Conservation (phyloP, 805 yeast genomes). For the Metschnikowia reukaufii region DNA sequence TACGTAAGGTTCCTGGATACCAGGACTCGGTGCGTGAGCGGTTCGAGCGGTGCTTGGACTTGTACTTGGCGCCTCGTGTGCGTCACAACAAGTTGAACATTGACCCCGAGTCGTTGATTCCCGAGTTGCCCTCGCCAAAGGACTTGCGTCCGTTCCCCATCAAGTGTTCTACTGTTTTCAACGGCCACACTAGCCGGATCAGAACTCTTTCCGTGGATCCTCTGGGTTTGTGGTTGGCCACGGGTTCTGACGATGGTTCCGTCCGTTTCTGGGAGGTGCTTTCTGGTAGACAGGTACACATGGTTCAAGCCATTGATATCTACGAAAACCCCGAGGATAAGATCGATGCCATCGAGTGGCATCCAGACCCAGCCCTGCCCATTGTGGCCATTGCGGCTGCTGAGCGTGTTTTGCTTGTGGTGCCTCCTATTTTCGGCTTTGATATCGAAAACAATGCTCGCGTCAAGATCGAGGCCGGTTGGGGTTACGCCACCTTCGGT, state of each 20-base stretch:
- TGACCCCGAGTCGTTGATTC: conserved; percentile 94
- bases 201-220: conserved; percentile 86
- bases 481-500: conserved; percentile 77
- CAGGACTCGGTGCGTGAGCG: conserved; percentile 81
- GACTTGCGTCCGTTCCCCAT: conserved; percentile 97
- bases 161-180: conserved; percentile 75
- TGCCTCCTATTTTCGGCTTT: conserved; percentile 90
- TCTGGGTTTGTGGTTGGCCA: conserved; percentile 90
- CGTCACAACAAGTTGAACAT: conserved; percentile 87
- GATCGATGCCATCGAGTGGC: conserved; percentile 84
- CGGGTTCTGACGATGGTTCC: conserved; percentile 96
- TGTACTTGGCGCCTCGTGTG: conserved; percentile 94
- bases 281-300: conserved; percentile 91
- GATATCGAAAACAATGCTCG: conserved; percentile 81
- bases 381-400: conserved; percentile 83
- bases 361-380: conserved; percentile 74
- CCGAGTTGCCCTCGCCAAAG: conserved; percentile 94
- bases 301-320: conserved; percentile 50
- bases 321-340: conserved; percentile 67
- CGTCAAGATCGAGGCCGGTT: conserved; percentile 81
- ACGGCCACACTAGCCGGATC: conserved; percentile 81
- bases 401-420: conserved; percentile 70
- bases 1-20: conserved; percentile 94
- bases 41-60: conserved; percentile 90
- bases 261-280: conserved; percentile 95